Base-by-base conservation (phyloP, 371 early-diverging fungal genomes). In the Enteropsectra breve region DNA sequence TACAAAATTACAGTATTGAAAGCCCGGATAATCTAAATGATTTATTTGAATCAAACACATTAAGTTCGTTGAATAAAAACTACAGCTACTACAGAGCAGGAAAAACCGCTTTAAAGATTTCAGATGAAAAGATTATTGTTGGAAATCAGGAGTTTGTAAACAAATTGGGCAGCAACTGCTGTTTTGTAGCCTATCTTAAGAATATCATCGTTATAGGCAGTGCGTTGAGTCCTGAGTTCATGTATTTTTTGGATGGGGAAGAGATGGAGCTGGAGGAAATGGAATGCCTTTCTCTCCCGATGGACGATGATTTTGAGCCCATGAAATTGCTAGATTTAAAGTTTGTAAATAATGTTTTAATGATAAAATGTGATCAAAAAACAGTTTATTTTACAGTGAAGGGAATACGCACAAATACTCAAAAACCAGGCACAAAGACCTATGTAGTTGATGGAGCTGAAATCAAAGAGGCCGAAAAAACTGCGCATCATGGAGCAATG, bases 201-300 rank as follows among this genome's bases (percentile, higher is more conserved):
- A 55, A 55, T 28, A 6, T 55, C 8, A 23, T 32, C 6, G 33
- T 55, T 32, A 23, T 55, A 8, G 55, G 55, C 13, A 30, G 23
- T 55, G 36, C n/a, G 5, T 32, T 32, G 6, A 13, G 13, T 8
- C 11, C 8, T 55, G 32, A 55, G 5, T 33, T 55, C 8, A 23
- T 55, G 23, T 55, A 55, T 55, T 6, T 55, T 23, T 30, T 32
- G 8, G 36, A 55, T 6, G 24, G 32, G 5, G 33, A 55, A 24
- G 5, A 6, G 23, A 6, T 6, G 15, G 55, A 55, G 32, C n/a
- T 32, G 28, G 55, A 55, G 8, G 55, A 55, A 6, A 8, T 32
- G 8, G 23, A 32, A n/a, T 5, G 15, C 4, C 33, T 55, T 5
- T 23, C 55, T 13, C 5, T 33, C 5, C 6, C 33, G 23, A 24